Base-by-base conservation (phyloP, 192 early-diverging fungal genomes). In the Coemansia sp. region DNA sequence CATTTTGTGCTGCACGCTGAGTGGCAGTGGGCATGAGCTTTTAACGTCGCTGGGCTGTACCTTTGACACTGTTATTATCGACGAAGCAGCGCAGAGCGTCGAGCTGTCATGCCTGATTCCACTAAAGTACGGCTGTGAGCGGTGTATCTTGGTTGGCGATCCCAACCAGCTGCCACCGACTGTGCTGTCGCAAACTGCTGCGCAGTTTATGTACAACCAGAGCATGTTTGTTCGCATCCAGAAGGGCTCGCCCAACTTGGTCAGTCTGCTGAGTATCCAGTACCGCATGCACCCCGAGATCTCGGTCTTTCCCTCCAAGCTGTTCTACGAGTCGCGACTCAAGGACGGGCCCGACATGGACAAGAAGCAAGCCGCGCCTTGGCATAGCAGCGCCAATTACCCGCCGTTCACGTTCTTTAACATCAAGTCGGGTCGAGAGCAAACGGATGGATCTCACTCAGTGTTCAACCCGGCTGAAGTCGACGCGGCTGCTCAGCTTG, bases 211-310 rank as follows among this genome's bases (percentile, higher is more conserved):
- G 22, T 97, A 97, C 83, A 93, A 96, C 67, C 90, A 94, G 75
- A 92, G 90, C 75, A 75, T 99, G 64, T 99, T 98, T 86, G 90
- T 93, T 39, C 85, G 97, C 11, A 79, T 98, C n/a, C 91, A 95
- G 78, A 85, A 84, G 24, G 80, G 78, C 44, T 66, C 85, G 20
- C 92, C 91, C 1, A 64, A 89, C 3, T 77, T 80, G 3, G 90
- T 97, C 13, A 88, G 89, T 67, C 78, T 98, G 49, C 78, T 98
- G 41, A 94, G 91, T 67, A 95, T 96, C 52, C 96, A 98, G 85
- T 99, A 98, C 77, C 93, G 96, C 69, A 98, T 99, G 97, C 94
- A 99, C 72, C 95, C 96, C 0, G 85, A 90, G 29, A 97, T 99
- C 20, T 95, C 93, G 40, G 62, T 36, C 11, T 95, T 97, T 63